phyloP scores from a whole-genome alignment of 192 early-diverging fungal genomes.

The Coemansia sp. region DNA sequence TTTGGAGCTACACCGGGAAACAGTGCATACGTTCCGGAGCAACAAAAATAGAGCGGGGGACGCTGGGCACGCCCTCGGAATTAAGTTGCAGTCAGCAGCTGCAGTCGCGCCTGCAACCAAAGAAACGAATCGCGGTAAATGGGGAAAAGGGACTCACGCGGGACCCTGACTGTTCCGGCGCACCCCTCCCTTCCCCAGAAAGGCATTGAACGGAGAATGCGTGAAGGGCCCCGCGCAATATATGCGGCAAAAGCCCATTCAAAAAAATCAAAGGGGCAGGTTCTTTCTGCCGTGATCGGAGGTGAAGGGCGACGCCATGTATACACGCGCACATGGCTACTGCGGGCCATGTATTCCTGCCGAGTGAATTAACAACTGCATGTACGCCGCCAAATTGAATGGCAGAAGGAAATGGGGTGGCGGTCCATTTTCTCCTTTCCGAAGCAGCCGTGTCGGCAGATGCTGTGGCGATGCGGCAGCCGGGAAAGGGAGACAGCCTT shows the following conservation, averaged over 20 bases:
- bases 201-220: background rate
- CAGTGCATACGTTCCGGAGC: background rate
- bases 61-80: background rate
- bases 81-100: background rate
- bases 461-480: background rate
- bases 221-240: background rate
- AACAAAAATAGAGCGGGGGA: background rate
- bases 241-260: background rate
- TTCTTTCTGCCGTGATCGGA: constrained; percentile 2
- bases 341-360: background rate
- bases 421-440: background rate
- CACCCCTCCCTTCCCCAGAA: background rate
- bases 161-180: background rate
- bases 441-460: background rate
- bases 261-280: background rate
- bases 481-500: background rate
- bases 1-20: background rate
- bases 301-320: constrained; percentile 1
- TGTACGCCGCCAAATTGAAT: background rate
- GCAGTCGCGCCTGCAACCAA: background rate
- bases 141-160: constrained; percentile 1
- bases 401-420: background rate
- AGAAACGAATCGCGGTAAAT: background rate
- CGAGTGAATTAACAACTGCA: background rate
- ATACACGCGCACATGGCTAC: background rate